Evolutionary conservation across 208 protist genomes (phyloP).

Genomic region (Trypanosomatidae sp.): DNA sequence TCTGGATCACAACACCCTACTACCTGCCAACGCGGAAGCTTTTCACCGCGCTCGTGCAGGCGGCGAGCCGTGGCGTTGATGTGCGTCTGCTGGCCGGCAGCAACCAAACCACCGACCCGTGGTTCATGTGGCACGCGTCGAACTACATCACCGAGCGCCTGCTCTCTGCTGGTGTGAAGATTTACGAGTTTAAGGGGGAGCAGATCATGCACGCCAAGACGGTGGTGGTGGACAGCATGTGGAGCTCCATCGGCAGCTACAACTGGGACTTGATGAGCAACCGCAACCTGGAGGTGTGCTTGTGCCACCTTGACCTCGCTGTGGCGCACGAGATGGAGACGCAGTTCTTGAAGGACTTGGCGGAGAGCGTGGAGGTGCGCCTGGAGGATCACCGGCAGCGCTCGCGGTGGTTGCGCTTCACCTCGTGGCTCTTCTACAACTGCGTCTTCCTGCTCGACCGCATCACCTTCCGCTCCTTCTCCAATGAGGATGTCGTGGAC

Average conservation of each 20-base stretch:
- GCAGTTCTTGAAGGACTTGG: constrained; percentile 78
- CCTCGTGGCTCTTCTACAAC: constrained; percentile 84
- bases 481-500: constrained; percentile 53
- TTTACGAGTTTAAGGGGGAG: constrained; percentile 90
- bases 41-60: constrained; percentile 68
- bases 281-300: constrained; percentile 89
- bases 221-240: constrained; percentile 91
- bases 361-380: constrained; percentile 61
- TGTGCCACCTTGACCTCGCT: constrained; percentile 67
- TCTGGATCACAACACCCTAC: constrained; percentile 94
- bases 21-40: constrained; percentile 88
- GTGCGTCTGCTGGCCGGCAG: constrained; percentile 89
- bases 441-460: constrained; percentile 67
- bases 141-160: constrained; percentile 84
- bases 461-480: constrained; percentile 73
- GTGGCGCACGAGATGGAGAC: constrained; percentile 82
- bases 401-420: constrained; percentile 64
- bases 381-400: constrained; percentile 70
- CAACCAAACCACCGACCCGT: constrained; percentile 85
- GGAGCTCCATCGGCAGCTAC: constrained; percentile 90
- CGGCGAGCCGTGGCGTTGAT: constrained; percentile 84
- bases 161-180: constrained; percentile 69
- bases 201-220: constrained; percentile 94
- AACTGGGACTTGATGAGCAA: constrained; percentile 94
- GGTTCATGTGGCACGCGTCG: constrained; percentile 92